Base-by-base conservation (phyloP, 192 early-diverging fungal species). In the Backusella luteola region DNA sequence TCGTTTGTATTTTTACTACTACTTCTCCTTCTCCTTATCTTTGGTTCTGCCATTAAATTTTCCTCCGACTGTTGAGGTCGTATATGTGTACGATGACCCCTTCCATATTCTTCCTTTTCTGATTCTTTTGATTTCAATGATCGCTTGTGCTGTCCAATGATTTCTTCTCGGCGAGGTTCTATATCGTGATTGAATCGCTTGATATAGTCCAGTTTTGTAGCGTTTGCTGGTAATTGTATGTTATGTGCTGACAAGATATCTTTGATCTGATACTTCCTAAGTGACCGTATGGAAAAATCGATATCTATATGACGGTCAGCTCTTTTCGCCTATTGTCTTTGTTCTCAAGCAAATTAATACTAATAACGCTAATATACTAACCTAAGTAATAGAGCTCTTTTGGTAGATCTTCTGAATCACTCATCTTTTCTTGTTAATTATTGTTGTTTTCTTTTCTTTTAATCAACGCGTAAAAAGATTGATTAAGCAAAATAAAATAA, bases 311-410 rank as follows among this genome's bases (percentile, higher is more conserved):
- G 3, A 69, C 12, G 11, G 12, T 14, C 26, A 69, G 34, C 8
- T 69, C 1, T 39, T 12, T 69, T 3, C 19, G 15, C 21, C 2
- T 21, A 21, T 21, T 23, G 41, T 69, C n/a, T 69, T 38, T 63
- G 8, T 56, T n/a, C 8, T 19, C 42, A 17, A 44, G 15, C 6
- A 29, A 12, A 12, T 0, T 23, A 26, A 26, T 59, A 23, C 23
- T 29, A 59, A 59, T 12, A 41, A 8, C 2, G 32, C 1, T 32
- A 2, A 32, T 32, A 32, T 3, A 39, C 38, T 21, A 39, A 69
- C 68, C 68, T 11, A 69, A 36, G n/a, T 69, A 69, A 41, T 69
- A 69, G 0, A 69, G 35, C 8, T 69, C 68, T 39, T 69, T 36
- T n/a, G 68, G 68, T 23, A 69, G 8, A 14, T 21, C 35, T 23